Evolutionary conservation across 2,329 filamentous ascomycete species (phyloP), one percentile per base, ranked within the genome.

Genomic region (Claviceps cyperi): DNA sequence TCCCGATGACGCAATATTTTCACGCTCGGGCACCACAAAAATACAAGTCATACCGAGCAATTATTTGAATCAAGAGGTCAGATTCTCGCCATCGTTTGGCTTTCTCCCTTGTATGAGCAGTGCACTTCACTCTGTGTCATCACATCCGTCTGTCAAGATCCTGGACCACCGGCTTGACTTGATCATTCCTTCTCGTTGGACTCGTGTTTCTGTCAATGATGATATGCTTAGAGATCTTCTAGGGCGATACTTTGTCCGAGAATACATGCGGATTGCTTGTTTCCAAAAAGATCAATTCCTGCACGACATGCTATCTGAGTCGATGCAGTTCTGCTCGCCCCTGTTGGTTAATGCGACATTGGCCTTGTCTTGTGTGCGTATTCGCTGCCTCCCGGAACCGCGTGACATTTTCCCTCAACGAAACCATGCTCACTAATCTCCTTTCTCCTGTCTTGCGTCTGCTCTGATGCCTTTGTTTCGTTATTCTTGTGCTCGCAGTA

Each of bases 311-410:
- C 2, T 35, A 39, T 41, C 24, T 13, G 49, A 24, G 19, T 39
- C 38, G n/a, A 8, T 36, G 8, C 38, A 43, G n/a, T 48, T 43
- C 22, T 48, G 47, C 47, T 48, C 47, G 24, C 21, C 47, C 14
- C 47, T 48, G 7, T 4, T 48, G 22, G 47, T 35, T 8, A 48
- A 48, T 43, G 46, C 46, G 14, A 14, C 48, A 3, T 46, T 48
- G 36, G 49, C 49, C 6, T 43, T 28, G 13, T 39, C 45, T 22
- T 51, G 49, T 41, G 50, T 51, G 32, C n/a, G 46, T 51, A 24
- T 32, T 43, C n/a, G 15, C 32, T 57, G 57, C 37, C 55, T 61
- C 24, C 46, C 48, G 35, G 9, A 50, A 36, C 2, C 49, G 58
- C 7, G 7, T 4, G 15, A 38, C 28, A 19, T 21, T 38, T 21